Conservation (phyloP, 2,329 filamentous ascomycete genomes). For the Leptoxyphium fumago region DNA sequence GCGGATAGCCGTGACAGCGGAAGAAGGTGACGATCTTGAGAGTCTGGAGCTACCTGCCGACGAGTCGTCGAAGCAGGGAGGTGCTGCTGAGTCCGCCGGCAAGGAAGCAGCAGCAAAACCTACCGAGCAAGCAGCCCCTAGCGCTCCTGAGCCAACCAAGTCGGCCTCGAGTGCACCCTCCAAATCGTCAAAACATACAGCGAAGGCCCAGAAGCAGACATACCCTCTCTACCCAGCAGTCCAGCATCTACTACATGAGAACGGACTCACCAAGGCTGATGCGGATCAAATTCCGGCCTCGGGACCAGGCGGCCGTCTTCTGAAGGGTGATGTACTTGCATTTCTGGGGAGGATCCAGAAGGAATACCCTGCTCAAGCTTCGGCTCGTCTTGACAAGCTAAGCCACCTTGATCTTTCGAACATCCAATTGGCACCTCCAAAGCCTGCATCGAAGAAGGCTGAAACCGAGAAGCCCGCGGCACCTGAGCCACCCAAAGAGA, state of each 20-base stretch:
- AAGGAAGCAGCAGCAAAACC: slow-evolving; percentile 13
- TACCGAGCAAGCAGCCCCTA: slow-evolving; percentile 11
- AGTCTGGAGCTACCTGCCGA: slow-evolving; percentile 59
- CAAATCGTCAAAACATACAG: slow-evolving; percentile 3
- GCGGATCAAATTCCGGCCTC: slow-evolving; percentile 72
- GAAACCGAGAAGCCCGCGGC: slow-evolving; percentile 32
- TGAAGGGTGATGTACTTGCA: slow-evolving; percentile 91
- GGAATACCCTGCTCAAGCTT: slow-evolving; percentile 55
- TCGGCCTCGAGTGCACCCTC: slow-evolving; percentile 7
- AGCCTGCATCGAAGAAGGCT: slow-evolving; percentile 23
- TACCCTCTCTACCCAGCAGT: slow-evolving; percentile 75
- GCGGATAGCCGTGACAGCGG: slow-evolving; percentile 71
- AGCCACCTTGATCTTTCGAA: slow-evolving; percentile 85
- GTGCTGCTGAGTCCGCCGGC: slow-evolving; percentile 17
- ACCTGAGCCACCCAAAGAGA: slow-evolving; percentile 30
- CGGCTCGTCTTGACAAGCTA: slow-evolving; percentile 57
- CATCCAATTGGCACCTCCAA: slow-evolving; percentile 56
- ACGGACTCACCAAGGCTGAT: slow-evolving; percentile 61
- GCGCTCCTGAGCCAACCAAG: slow-evolving; percentile 16
- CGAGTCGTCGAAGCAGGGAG: slow-evolving; percentile 27
- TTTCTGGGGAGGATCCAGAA: slow-evolving; percentile 67
- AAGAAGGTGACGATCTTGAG: slow-evolving; percentile 64
- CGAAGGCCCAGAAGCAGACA: slow-evolving; percentile 46
- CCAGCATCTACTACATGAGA: slow-evolving; percentile 61
- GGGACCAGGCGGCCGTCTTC: slow-evolving; percentile 71